Percentiles rank a stretch among this genome's conserved stretches.
Conservation (phyloP, 192 early-diverging fungal genomes). For the Entomortierella beljakovae region DNA sequence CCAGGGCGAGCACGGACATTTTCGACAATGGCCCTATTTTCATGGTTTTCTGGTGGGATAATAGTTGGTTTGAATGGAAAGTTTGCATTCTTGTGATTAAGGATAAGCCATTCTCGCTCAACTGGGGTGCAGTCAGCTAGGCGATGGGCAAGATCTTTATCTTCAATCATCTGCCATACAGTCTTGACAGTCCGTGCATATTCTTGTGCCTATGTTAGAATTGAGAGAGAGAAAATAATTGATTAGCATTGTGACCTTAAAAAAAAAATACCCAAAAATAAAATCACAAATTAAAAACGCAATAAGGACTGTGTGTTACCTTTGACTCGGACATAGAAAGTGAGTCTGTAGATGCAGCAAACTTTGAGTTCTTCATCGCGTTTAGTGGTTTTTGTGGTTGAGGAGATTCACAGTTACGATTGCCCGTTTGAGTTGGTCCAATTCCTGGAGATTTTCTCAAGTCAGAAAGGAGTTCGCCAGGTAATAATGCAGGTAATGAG, state of each 20-base stretch:
- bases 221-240: neutral
- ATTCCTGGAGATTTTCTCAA: constrained; percentile 2
- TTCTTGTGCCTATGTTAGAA: constrained; percentile 51
- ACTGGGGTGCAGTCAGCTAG: constrained; percentile 31
- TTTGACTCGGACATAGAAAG: neutral
- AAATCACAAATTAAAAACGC: neutral
- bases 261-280: neutral
- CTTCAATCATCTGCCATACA: constrained; percentile 46
- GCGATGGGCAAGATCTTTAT: constrained; percentile 34
- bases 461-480: neutral
- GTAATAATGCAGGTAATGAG: neutral
- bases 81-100: constrained; percentile 21
- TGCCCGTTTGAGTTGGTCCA: neutral
- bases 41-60: neutral
- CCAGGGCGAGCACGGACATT: neutral
- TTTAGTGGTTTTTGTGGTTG: neutral
- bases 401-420: neutral
- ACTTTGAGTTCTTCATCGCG: neutral
- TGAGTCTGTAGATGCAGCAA: neutral
- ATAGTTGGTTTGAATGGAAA: neutral
- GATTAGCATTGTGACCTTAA: neutral
- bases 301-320: constrained; percentile 3
- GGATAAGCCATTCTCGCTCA: constrained; percentile 34
- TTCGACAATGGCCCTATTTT: neutral
- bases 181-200: constrained; percentile 51